These are phyloP conservation scores for Lasiosphaeriaceae sp. DNA, from an alignment of 495 filamentous ascomycete genomes.

Conservation along the genomic window DNA sequence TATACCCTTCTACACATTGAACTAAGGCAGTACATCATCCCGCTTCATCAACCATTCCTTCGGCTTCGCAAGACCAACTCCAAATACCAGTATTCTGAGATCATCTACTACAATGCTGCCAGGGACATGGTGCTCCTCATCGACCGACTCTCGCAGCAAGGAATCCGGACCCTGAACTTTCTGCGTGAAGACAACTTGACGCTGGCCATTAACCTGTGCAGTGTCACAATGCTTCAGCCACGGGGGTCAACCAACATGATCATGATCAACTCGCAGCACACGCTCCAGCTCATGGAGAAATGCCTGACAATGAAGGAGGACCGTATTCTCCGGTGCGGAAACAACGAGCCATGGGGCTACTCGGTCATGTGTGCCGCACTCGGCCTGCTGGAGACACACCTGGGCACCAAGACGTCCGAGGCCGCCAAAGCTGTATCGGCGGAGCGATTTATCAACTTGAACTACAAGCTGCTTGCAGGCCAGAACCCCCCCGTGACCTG, in stretches of 20 bases:
- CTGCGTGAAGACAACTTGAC: slow-evolving; percentile 39
- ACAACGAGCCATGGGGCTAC: slow-evolving; percentile 46
- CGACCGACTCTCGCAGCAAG: slow-evolving; percentile 36
- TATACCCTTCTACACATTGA: slow-evolving; percentile 41
- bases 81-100: slow-evolving; percentile 44
- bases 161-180: slow-evolving; percentile 38
- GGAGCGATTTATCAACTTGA: slow-evolving; percentile 34
- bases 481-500: slow-evolving; percentile 33
- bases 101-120: slow-evolving; percentile 44
- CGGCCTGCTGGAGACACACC: slow-evolving; percentile 39
- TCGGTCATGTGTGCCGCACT: slow-evolving; percentile 41
- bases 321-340: slow-evolving; percentile 39
- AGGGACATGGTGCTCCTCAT: slow-evolving; percentile 43
- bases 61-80: slow-evolving; percentile 36
- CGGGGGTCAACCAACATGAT: slow-evolving; percentile 39
- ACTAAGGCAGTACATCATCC: slow-evolving; percentile 41
- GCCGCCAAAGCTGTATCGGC: slow-evolving; percentile 37
- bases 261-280: slow-evolving; percentile 42
- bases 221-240: slow-evolving; percentile 48
- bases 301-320: slow-evolving; percentile 44
- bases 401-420: slow-evolving; percentile 36
- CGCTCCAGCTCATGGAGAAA: slow-evolving; percentile 39
- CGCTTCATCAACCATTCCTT: slow-evolving; percentile 42
- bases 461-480: slow-evolving; percentile 40
- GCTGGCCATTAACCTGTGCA: slow-evolving; percentile 41